Evolutionary conservation across 2,329 filamentous ascomycete species (phyloP), one percentile per base, ranked within the genome.

Genomic region (Trichothecium sympodiale): DNA sequence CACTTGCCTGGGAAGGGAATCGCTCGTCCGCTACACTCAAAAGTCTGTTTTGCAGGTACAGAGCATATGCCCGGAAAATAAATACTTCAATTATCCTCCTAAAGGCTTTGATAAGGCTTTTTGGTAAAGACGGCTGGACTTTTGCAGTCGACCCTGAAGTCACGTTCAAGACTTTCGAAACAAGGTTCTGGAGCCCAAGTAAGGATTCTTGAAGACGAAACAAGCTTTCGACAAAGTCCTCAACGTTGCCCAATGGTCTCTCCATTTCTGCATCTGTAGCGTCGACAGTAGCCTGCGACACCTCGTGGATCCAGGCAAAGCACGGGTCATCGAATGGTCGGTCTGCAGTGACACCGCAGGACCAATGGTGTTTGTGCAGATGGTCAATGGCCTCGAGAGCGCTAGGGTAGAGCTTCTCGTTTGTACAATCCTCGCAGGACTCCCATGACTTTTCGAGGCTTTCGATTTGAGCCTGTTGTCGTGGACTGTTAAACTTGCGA

Each of bases 71-170:
- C 17, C 34, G 34, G 15, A 40, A 27, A 4, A 46, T 29, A 25
- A 38, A 40, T 15, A 40, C 17, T 31, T 34, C 18, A 10, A 47
- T 12, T 7, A 47, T 28, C 25, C 39, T 29, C 34, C 43, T 38
- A 17, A 46, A 47, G 10, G 43, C 45, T 13, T 41, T 25, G 13
- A 47, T 42, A 3, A 47, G 34, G 8, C 37, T 46, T 16, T 28
- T 42, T 10, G 43, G 41, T 2, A 47, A 23, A 17, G 36, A 41
- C 4, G 41, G 39, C 13, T 37, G 36, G 23, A 12, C 17, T 16
- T 18, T 28, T 15, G 31, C 18, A 9, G 18, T 23, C 15, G 28
- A 9, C 12, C 29, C n/a, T n/a, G n/a, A n/a, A n/a, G n/a, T n/a
- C n/a, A n/a, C n/a, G n/a, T n/a, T 27, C 13, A 20, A 10, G n/a